Conservation (phyloP, 2,329 filamentous ascomycete genomes). For the Lachnellula occidentalis region DNA sequence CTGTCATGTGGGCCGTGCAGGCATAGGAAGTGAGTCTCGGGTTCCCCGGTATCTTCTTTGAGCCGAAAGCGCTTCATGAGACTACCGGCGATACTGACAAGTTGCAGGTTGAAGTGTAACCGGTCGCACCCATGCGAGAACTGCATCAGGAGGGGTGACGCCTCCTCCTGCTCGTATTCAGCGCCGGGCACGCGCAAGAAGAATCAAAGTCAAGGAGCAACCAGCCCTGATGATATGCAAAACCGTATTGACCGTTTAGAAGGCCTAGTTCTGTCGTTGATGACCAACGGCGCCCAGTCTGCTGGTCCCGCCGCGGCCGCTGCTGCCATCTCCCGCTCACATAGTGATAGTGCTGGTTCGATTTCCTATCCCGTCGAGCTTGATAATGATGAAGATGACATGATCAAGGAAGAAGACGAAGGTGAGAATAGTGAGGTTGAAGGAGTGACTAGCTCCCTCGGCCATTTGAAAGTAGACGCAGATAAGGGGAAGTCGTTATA, state of each 20-base stretch:
- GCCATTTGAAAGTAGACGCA: constrained; percentile 74
- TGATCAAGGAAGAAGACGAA: constrained; percentile 51
- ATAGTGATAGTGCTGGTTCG: constrained; percentile 28
- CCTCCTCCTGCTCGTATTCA: constrained; percentile 79
- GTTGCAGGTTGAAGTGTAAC: constrained; percentile 77
- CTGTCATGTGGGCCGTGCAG: constrained; percentile 88
- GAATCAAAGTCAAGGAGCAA: constrained; percentile 55
- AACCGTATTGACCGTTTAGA: constrained; percentile 94
- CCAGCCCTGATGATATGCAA: constrained; percentile 90
- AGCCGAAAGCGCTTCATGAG: not conserved
- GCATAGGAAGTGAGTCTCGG: constrained; percentile 70
- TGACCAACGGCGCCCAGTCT: constrained; percentile 77
- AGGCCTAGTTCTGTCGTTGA: constrained; percentile 83
- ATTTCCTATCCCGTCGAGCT: constrained; percentile 34
- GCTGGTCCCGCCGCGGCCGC: constrained; percentile 54
- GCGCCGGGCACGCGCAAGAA: constrained; percentile 67
- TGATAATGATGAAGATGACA: constrained; percentile 54
- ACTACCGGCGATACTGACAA: constrained; percentile 31
- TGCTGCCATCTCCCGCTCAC: constrained; percentile 38
- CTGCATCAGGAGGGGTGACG: constrained; percentile 82
- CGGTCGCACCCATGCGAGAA: constrained; percentile 88
- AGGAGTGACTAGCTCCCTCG: constrained; percentile 66
- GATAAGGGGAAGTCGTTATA: constrained; percentile 74
- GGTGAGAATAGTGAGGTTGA: constrained; percentile 63
- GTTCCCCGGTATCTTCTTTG: not conserved